A percentile compares a stretch with the other conserved stretches of the same genome.
Conservation (phyloP, 2,329 filamentous ascomycete genomes). For the Claviceps sp. region DNA sequence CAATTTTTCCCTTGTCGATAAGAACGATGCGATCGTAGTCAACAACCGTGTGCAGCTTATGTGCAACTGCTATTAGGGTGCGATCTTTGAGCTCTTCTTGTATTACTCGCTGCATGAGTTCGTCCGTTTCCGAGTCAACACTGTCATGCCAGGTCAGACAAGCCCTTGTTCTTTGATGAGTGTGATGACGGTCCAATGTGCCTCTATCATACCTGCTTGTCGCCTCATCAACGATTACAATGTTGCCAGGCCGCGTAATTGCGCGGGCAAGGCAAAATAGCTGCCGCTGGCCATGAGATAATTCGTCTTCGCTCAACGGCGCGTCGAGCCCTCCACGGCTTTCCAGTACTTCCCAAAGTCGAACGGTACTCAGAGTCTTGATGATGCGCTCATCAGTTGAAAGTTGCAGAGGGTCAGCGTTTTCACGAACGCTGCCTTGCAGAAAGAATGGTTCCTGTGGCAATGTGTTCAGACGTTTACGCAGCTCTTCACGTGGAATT, state of each 20-base stretch:
- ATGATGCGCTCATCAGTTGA: constrained; percentile 27
- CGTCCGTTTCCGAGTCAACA: constrained; percentile 22
- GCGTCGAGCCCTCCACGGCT: constrained; percentile 24
- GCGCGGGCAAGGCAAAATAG: constrained; percentile 27
- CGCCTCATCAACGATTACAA: constrained; percentile 27
- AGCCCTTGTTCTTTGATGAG: not conserved
- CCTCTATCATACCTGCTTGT: constrained; percentile 14
- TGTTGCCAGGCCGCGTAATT: constrained; percentile 18
- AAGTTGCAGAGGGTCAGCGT: constrained; percentile 29
- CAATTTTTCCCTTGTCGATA: constrained; percentile 49
- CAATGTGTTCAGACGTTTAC: constrained; percentile 25
- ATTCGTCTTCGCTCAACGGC: constrained; percentile 15
- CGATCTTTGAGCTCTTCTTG: constrained; percentile 22
- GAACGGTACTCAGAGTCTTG: constrained; percentile 28
- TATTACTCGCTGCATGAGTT: constrained; percentile 20
- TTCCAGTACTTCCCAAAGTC: constrained; percentile 27
- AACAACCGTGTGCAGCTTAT: constrained; percentile 31
- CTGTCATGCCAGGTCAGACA: constrained; percentile 9
- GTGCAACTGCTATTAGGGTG: constrained; percentile 36
- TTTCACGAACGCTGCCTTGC: constrained; percentile 32
- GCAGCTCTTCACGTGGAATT: constrained; percentile 12
- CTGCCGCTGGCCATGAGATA: constrained; percentile 32
- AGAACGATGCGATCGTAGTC: constrained; percentile 48
- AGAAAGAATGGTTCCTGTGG: constrained; percentile 40
- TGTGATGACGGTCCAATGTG: not conserved